phyloP scores from a whole-genome alignment of 2,329 filamentous ascomycete genomes.

The Fusarium nodosum region DNA sequence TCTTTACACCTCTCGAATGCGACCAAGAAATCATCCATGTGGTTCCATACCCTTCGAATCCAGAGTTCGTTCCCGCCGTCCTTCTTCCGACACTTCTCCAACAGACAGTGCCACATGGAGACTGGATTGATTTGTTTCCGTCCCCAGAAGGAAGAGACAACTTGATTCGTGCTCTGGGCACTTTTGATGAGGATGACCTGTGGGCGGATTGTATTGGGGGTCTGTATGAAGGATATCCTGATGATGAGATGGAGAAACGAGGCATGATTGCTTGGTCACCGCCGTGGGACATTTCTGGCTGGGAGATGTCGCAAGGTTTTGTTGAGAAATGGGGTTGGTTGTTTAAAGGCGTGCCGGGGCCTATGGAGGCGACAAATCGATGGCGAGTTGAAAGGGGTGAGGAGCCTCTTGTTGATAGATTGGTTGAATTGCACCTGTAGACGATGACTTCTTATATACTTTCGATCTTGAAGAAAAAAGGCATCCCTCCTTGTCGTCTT shows the following conservation, averaged over 20 bases:
- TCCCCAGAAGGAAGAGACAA: slow-evolving; percentile 12
- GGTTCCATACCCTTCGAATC: slow-evolving; percentile 17
- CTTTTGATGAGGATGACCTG: slow-evolving; percentile 59
- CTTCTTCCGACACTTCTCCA: slow-evolving; percentile 28
- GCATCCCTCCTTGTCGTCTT: too few species aligned
- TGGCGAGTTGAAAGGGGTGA: slow-evolving; percentile 37
- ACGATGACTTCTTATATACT: background rate
- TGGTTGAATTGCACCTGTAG: background rate
- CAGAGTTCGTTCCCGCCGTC: background rate
- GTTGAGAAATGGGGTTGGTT: slow-evolving; percentile 44
- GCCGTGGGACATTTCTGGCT: slow-evolving; percentile 41
- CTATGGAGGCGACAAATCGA: slow-evolving; percentile 37
- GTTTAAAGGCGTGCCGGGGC: slow-evolving; percentile 17
- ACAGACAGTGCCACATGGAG: slow-evolving; percentile 24
- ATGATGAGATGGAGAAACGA: slow-evolving; percentile 56
- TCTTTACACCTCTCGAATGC: slow-evolving; percentile 25
- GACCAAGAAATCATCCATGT: slow-evolving; percentile 20
- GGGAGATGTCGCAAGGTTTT: slow-evolving; percentile 44
- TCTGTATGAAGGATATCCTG: slow-evolving; percentile 60
- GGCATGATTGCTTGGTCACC: slow-evolving; percentile 60
- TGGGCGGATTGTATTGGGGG: slow-evolving; percentile 60
- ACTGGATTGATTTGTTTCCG: slow-evolving; percentile 36
- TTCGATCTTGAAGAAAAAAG: too few species aligned
- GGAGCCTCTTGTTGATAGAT: slow-evolving; percentile 5
- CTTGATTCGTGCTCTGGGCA: slow-evolving; percentile 9